Evolutionary conservation across 1,284 basidiomycete genomes (phyloP).

Genomic region (Hypsizygus ulmarius): DNA sequence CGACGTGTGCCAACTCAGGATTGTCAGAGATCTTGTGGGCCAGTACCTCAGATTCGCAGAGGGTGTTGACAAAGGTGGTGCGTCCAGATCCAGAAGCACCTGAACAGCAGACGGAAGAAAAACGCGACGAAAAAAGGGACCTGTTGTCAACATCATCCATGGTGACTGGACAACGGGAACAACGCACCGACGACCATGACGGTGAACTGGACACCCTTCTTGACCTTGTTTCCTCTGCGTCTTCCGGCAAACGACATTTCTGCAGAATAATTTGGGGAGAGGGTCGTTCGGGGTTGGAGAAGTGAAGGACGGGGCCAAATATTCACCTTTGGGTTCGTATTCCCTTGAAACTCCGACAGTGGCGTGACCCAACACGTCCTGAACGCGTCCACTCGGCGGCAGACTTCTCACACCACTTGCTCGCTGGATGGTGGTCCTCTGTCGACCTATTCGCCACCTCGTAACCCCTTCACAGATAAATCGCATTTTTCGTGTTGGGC

Average conservation of each 20-base stretch:
- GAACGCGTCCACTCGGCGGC: constrained; percentile 16
- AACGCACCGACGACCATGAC: constrained; percentile 89
- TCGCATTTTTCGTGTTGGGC: constrained; percentile 9
- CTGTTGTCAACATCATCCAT: constrained; percentile 18
- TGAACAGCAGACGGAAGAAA: constrained; percentile 29
- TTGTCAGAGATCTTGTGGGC: constrained; percentile 84
- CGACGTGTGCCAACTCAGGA: constrained; percentile 89
- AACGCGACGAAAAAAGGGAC: constrained; percentile 16
- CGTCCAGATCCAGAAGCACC: constrained; percentile 95
- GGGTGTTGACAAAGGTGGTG: constrained; percentile 97
- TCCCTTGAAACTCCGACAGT: constrained; percentile 42
- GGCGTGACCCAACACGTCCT: constrained; percentile 31
- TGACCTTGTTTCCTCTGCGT: constrained; percentile 91
- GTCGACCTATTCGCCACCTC: constrained; percentile 7
- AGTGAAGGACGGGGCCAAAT: constrained; percentile 17
- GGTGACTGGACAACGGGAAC: constrained; percentile 12
- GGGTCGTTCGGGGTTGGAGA: constrained; percentile 14
- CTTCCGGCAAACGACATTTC: constrained; percentile 82
- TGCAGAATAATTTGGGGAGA: constrained; percentile 10
- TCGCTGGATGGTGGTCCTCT: constrained; percentile 16
- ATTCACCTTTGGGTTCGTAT: constrained; percentile 19
- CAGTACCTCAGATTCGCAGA: constrained; percentile 91
- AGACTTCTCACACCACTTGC: neutral
- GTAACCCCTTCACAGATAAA: neutral
- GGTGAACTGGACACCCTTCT: constrained; percentile 97